Evolutionary conservation across 345 rosid species (phyloP).

Genomic region (Iberis pinnata): DNA sequence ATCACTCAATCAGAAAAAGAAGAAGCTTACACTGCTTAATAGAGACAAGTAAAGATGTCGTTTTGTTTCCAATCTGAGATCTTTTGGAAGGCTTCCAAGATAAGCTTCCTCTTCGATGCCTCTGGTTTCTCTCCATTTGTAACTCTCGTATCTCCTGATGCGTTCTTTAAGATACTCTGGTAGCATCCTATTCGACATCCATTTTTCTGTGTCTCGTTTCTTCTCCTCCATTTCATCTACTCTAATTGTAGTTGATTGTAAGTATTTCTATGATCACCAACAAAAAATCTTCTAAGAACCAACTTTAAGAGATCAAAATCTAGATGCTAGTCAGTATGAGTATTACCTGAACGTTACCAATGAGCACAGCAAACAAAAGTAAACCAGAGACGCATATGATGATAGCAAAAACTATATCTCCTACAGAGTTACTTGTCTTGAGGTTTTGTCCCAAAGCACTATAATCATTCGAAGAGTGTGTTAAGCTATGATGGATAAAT

Average conservation of each 20-base stretch:
- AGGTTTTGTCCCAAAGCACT: conserved; percentile 48
- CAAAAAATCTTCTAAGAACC: background rate
- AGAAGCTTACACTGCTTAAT: conserved; percentile 12
- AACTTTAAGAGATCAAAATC: conserved; percentile 4
- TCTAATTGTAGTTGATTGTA: conserved; percentile 19
- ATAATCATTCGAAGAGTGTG: background rate
- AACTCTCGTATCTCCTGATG: conserved; percentile 12
- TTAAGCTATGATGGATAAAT: background rate
- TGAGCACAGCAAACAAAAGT: conserved; percentile 43
- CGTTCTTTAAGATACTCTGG: conserved; percentile 14
- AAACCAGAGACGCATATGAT: conserved; percentile 37
- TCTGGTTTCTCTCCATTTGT: conserved; percentile 22
- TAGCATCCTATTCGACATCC: conserved; percentile 23
- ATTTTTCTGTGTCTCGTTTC: conserved; percentile 22
- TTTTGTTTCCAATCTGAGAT: conserved; percentile 16
- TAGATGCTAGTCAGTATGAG: conserved; percentile 25
- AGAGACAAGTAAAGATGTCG: conserved; percentile 14
- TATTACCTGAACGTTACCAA: conserved; percentile 37
- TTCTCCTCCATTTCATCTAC: conserved; percentile 27
- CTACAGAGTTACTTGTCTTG: conserved; percentile 31
- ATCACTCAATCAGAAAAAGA: background rate
- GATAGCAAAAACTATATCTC: conserved; percentile 38
- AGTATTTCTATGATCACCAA: conserved; percentile 19
- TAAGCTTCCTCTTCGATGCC: conserved; percentile 24
- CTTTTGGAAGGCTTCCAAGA: conserved; percentile 16